Evolutionary conservation across 2,329 filamentous ascomycete genomes (phyloP).

Genomic region (Penicillium carneum): DNA sequence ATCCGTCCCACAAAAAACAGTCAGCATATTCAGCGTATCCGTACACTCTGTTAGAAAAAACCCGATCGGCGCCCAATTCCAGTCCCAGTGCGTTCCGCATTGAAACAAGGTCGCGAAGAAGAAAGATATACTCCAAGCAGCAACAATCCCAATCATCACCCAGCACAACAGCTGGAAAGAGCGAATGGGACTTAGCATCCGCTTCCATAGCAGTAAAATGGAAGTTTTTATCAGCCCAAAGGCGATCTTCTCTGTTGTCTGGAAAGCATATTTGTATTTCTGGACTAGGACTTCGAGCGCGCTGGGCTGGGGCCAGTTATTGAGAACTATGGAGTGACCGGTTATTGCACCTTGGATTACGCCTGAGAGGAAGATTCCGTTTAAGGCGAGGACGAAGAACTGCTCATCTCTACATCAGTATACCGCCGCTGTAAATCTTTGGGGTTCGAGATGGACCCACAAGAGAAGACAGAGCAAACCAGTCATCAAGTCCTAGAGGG

Average conservation of each 20-base stretch:
- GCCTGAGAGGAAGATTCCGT: not conserved
- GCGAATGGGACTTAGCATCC: not conserved
- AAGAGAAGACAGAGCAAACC: not conserved
- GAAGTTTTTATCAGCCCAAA: not conserved
- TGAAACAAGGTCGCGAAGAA: not conserved
- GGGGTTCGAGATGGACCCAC: not conserved
- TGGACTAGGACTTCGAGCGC: not conserved
- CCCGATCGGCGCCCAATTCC: not conserved
- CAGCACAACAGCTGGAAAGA: not conserved
- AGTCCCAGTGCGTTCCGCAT: not conserved
- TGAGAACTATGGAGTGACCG: not conserved
- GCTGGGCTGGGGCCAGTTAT: slow-evolving; percentile 1
- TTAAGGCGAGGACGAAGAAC: not conserved
- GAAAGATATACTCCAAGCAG: not conserved
- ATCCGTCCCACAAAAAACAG: not conserved
- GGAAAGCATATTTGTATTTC: slow-evolving; percentile 2
- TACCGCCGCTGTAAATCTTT: not conserved
- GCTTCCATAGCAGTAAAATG: not conserved
- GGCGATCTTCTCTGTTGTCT: not conserved
- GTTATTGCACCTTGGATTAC: not conserved
- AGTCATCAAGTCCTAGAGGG: not conserved
- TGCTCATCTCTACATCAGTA: not conserved
- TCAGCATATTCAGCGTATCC: not conserved
- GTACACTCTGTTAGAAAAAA: not conserved
- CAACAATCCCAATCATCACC: not conserved